These are phyloP conservation scores for Sungouiozyma ichnusensis DNA, from an alignment of 805 yeast species.

Conservation along the genomic window DNA sequence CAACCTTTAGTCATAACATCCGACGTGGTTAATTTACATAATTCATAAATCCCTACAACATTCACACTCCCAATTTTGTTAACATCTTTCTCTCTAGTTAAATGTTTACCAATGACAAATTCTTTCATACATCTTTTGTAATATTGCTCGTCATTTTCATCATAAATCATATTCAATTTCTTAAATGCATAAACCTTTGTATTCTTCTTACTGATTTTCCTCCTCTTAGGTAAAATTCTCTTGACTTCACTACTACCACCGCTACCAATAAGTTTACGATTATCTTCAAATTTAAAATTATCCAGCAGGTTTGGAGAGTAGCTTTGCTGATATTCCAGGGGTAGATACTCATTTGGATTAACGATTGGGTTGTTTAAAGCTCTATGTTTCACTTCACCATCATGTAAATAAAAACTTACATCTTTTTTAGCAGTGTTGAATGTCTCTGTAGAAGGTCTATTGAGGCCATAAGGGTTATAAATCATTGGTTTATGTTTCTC, in stretches of 20 bases:
- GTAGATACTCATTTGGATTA: constrained; percentile 56
- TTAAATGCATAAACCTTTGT: constrained; percentile 46
- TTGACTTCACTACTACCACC: constrained; percentile 68
- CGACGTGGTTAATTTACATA: constrained; percentile 42
- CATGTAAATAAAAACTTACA: constrained; percentile 25
- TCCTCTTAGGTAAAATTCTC: constrained; percentile 27
- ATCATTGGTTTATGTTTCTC: constrained; percentile 33
- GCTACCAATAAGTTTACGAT: constrained; percentile 46
- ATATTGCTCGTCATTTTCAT: constrained; percentile 55
- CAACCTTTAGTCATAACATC: constrained; percentile 51
- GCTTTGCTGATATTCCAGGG: constrained; percentile 40
- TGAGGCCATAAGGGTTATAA: constrained; percentile 55
- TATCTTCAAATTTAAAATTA: constrained; percentile 39
- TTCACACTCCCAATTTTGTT: constrained; percentile 3
- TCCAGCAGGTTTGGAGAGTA: constrained; percentile 38
- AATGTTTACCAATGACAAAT: constrained; percentile 45
- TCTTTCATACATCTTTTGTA: constrained; percentile 57
- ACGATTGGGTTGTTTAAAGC: constrained; percentile 51
- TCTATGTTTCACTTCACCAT: constrained; percentile 31
- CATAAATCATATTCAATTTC: constrained; percentile 46
- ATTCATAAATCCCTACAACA: constrained; percentile 8
- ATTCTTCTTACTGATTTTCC: constrained; percentile 22
- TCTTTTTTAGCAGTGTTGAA: constrained; percentile 8
- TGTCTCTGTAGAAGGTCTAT: constrained; percentile 2
- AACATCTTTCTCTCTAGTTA: constrained; percentile 19